Evolutionary conservation across 768 basidiomycete genomes (phyloP).

Genomic region (Pleurotus giganteus): DNA sequence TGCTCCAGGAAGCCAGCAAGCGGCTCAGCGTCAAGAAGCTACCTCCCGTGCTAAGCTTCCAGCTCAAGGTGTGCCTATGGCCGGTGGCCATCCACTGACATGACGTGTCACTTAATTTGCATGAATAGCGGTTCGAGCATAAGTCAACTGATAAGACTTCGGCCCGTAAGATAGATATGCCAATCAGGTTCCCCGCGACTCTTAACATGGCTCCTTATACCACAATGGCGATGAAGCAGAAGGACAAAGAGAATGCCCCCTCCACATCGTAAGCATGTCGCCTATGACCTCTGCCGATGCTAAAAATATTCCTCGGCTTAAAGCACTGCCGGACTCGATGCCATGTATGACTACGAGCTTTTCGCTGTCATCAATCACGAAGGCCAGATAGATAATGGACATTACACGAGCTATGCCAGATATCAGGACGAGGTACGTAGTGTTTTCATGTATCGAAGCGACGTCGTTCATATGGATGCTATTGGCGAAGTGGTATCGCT

Average conservation of each 20-base stretch:
- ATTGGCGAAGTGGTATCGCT: conserved; percentile 77
- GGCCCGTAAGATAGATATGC: conserved; percentile 82
- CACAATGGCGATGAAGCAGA: conserved; percentile 53
- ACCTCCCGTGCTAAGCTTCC: conserved; percentile 89
- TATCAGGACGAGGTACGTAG: conserved; percentile 77
- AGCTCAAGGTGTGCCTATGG: conserved; percentile 72
- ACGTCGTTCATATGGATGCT: conserved; percentile 7
- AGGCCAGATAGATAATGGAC: conserved; percentile 91
- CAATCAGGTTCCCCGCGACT: conserved; percentile 76
- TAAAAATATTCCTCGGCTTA: neutral
- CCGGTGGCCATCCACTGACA: neutral
- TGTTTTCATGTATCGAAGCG: neutral
- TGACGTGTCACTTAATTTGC: conserved; percentile 2
- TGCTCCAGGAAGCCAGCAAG: conserved; percentile 70
- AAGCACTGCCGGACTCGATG: conserved; percentile 55
- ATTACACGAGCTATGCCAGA: conserved; percentile 87
- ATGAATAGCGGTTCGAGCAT: conserved; percentile 84
- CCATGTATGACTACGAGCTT: conserved; percentile 86
- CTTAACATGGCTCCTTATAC: conserved; percentile 91
- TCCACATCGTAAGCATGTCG: neutral
- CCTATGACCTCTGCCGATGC: neutral
- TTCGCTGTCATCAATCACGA: conserved; percentile 95
- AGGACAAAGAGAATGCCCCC: conserved; percentile 39
- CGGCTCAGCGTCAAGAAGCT: conserved; percentile 81
- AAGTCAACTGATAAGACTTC: conserved; percentile 68